Evolutionary conservation across 805 yeast genomes (phyloP), one percentile per base, ranked within the genome.

Genomic region (Wickerhamomyces silvicola): DNA sequence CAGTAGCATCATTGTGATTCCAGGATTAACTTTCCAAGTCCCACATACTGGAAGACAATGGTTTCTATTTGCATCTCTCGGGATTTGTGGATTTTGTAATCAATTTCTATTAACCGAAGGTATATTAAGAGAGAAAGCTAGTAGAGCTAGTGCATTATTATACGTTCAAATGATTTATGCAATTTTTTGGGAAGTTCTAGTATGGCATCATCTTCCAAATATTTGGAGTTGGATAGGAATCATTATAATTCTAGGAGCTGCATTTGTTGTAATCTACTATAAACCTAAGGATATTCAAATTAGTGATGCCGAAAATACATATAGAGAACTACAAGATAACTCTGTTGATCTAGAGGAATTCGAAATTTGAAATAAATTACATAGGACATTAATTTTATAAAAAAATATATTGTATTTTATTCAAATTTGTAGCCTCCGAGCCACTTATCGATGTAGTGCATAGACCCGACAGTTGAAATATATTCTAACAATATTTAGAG

Each of bases 391-490:
- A 20, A 19, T 18, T 25, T 14, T 21, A 3, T 22, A 20, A 22
- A 22, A 15, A 22, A 25, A 29, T 15, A 10, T 7, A 22, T 10
- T 10, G n/a, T 23, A 9, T 31, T 18, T 10, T 16, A 12, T 13
- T 12, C 11, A 24, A 10, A 9, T 24, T 14, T n/a, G n/a, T n/a
- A n/a, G n/a, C n/a, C n/a, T n/a, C n/a, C n/a, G n/a, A n/a, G n/a
- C n/a, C 98, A 90, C 37, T 66, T 64, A 14, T 90, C 97, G 18
- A 95, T 88, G 68, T 92, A 90, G 56, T 92, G 92, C 3, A 92
- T 97, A 56, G 92, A 66, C 2, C 96, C 86, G n/a, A 90, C 90
- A 9, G 97, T 87, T 62, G 92, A 97, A 8, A 98, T 98, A 60
- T 88, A 90, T 48, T 81, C n/a, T n/a, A n/a, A n/a, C n/a, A n/a